These are phyloP conservation scores for Gyromitra esculenta DNA, from an alignment of 2,329 filamentous ascomycete genomes.

Conservation along the genomic window DNA sequence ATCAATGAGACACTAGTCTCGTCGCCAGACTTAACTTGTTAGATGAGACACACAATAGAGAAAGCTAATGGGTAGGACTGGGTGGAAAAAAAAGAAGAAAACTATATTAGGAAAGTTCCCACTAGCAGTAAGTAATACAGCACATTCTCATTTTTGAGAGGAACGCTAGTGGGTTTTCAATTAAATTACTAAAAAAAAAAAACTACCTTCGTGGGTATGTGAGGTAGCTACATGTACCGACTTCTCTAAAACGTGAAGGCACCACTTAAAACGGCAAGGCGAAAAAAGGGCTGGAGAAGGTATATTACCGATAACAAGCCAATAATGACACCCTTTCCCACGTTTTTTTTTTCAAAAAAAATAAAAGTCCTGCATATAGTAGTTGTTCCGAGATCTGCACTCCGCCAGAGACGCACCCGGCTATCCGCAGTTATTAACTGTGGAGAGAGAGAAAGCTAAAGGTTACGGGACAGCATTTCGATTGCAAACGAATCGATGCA, in stretches of 20 bases:
- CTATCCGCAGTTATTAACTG: conserved; percentile 2
- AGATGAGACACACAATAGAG: too few species aligned
- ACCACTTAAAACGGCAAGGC: background rate
- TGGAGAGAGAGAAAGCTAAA: background rate
- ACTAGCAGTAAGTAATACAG: too few species aligned
- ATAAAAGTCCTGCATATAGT: conserved; percentile 1
- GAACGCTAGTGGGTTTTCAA: too few species aligned
- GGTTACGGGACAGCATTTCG: background rate
- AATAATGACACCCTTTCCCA: conserved; percentile 8
- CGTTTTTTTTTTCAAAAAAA: background rate
- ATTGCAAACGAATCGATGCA: conserved; percentile 19
- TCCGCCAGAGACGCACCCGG: background rate
- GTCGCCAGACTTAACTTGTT: too few species aligned
- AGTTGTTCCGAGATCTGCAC: conserved; percentile 27
- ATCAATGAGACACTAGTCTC: too few species aligned
- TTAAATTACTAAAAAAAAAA: too few species aligned
- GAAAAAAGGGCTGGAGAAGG: too few species aligned
- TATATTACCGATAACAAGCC: background rate
- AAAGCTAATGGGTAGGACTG: too few species aligned
- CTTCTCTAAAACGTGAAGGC: too few species aligned
- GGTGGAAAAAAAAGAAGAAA: too few species aligned
- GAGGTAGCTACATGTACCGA: background rate
- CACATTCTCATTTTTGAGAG: too few species aligned
- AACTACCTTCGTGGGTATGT: background rate
- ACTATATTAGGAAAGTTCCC: too few species aligned